Base-by-base conservation (phyloP, 306 rosid species). In the Inga laurina region DNA sequence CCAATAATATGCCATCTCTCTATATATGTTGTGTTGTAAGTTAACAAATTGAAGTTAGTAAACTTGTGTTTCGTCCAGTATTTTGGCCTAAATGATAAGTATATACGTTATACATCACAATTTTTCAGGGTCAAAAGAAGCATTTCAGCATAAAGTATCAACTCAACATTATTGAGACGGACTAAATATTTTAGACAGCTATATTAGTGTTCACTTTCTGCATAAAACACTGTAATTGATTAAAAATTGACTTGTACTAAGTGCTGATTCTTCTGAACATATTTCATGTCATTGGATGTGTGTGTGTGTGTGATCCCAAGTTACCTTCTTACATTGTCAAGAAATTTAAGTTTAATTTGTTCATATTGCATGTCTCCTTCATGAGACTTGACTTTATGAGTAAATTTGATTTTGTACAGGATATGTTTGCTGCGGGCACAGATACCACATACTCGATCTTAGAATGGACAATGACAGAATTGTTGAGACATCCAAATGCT, bases 351-450 rank as follows among this genome's bases (percentile, higher is more conserved):
- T n/a, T 9, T 1, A 13, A 27, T 14, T 1, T 49, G 18, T 27
- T 27, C 0, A 10, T 11, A 4, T 27, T 24, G 34, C 35, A 8
- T 7, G 24, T 54, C 10, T 54, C 11, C 10, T 54, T 54, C 65
- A 21, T n/a, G 14, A 59, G 11, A 66, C 44, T 10, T 35, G 51
- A 64, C 3, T 1, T 27, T 11, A 27, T 62, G 34, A 34, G 43
- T 65, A 21, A 30, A 13, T 65, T 30, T 32, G 5, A 11, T 21
- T 30, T 32, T 2, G 7, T 34, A 19, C 32, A 82, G 85, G 81
- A 82, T 16, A 82, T 76, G 71, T 76, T 82, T 82, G 64, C 21
- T 52, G 81, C 85, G 10, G 81, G 85, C 3, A 67, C 85, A 39
- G 81, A 82, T 12, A 82, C 85, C 14, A 67, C 71, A 14, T 39